Evolutionary conservation across 2,329 filamentous ascomycete genomes (phyloP), one percentile per base, ranked within the genome.

Genomic region (Ophidiomyces ophidiicola): DNA sequence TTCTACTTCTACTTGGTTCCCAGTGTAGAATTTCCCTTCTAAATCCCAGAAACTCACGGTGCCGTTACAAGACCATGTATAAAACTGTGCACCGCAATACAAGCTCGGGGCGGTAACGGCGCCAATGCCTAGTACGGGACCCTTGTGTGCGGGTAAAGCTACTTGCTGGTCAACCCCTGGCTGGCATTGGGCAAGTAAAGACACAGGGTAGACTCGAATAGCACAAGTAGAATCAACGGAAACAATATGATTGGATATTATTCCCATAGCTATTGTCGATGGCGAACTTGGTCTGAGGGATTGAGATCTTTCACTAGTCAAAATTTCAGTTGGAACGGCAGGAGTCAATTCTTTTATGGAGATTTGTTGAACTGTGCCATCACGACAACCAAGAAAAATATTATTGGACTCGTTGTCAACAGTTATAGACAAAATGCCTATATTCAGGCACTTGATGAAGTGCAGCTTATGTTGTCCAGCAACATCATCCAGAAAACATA

Each of bases 41-140:
- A 76, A 57, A 49, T 78, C 74, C 90, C 90, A 98, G 49, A 93
- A 81, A 17, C 83, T 74, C 36, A 96, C 72, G 11, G 73, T 76
- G 4, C 90, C 90, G 36, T 78, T 78, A 15, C 73, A 75, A 1
- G 88, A 87, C 83, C 87, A 98, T 0, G 87, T 94, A 47, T 87
- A 78, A 53, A 96, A 94, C 6, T 78, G 72, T 1, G 84, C 78
- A 28, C n/a, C 12, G 15, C 72, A 68, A 17, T 75, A 61, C 3
- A 66, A 56, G 43, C 82, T 82, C 0, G 74, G 69, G 15, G 65
- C 64, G 2, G 69, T 58, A 3, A 94, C 62, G 0, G 76, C 59
- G 37, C 78, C 72, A 1, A 94, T 78, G 10, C 90, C 90, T 29
- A 86, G 60, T 3, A 78, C 70, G 15, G 72, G 62, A 44, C 72